These are phyloP conservation scores for Bocquillonia castaneifolia DNA, from an alignment of 441 rosid species.

Conservation along the genomic window DNA sequence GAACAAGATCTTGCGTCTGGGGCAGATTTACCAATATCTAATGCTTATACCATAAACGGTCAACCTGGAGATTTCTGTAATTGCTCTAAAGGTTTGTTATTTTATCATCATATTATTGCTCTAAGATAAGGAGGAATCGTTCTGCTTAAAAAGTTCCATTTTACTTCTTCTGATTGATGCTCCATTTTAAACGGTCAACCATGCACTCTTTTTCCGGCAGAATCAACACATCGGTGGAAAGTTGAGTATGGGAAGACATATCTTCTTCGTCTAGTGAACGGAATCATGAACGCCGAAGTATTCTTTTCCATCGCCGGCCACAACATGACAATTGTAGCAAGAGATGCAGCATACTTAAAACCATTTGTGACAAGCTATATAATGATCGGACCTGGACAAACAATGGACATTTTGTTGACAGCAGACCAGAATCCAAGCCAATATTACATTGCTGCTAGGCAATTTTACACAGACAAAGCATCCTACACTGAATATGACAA, in stretches of 20 bases:
- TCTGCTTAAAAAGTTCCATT: too few relatives aligned
- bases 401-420: constrained; percentile 30
- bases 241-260: constrained; percentile 29
- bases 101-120: neutral
- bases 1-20: constrained; percentile 14
- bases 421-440: constrained; percentile 20
- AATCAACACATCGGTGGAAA: constrained; percentile 16
- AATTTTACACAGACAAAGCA: constrained; percentile 11
- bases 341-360: constrained; percentile 31
- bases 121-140: too few relatives aligned
- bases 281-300: constrained; percentile 23
- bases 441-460: constrained; percentile 30
- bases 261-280: constrained; percentile 30
- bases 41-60: constrained; percentile 29
- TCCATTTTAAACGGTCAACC: too few relatives aligned
- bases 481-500: constrained; percentile 17
- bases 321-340: constrained; percentile 28
- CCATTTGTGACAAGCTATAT: constrained; percentile 23
- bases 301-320: constrained; percentile 30
- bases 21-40: constrained; percentile 6
- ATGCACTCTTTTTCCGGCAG: constrained; percentile 16
- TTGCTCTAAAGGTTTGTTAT: constrained; percentile 27
- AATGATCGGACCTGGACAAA: constrained; percentile 30
- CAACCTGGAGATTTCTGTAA: constrained; percentile 29
- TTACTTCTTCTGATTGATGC: too few relatives aligned